Evolutionary conservation across 2,329 filamentous ascomycete species (phyloP).

Genomic region (Penicillium fuscoglaucum): DNA sequence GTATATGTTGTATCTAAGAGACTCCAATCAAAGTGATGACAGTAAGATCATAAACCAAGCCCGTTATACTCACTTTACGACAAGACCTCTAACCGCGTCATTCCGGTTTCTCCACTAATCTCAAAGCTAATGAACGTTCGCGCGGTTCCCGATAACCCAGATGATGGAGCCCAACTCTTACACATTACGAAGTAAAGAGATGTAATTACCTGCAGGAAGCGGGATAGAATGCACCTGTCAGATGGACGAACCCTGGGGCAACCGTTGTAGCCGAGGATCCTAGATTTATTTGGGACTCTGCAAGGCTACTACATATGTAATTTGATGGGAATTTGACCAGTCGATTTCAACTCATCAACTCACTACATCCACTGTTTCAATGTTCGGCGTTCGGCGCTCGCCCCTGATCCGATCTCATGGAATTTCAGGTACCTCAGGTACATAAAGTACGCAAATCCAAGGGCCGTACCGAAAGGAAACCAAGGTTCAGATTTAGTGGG

Average conservation of each 20-base stretch:
- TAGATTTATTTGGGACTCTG: constrained; percentile 5
- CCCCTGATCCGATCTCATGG: constrained; percentile 8
- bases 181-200: background rate
- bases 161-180: constrained; percentile 11
- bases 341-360: constrained; percentile 3
- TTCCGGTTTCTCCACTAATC: constrained; percentile 9
- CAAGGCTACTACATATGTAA: background rate
- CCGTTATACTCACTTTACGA: background rate
- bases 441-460: constrained; percentile 5
- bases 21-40: constrained; percentile 4
- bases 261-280: constrained; percentile 25
- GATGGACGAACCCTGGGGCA: constrained; percentile 28
- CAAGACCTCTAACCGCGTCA: constrained; percentile 8
- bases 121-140: constrained; percentile 1
- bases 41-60: background rate
- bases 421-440: background rate
- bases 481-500: constrained; percentile 10
- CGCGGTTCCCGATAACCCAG: constrained; percentile 18
- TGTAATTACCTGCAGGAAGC: constrained; percentile 20
- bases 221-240: constrained; percentile 21
- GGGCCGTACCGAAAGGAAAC: constrained; percentile 24
- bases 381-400: background rate
- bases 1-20: too few species aligned
- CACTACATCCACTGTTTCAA: constrained; percentile 6
- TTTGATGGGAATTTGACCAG: background rate